phyloP scores from a whole-genome alignment of 2,329 filamentous ascomycete species.

The Epichloe brachyelytri region DNA sequence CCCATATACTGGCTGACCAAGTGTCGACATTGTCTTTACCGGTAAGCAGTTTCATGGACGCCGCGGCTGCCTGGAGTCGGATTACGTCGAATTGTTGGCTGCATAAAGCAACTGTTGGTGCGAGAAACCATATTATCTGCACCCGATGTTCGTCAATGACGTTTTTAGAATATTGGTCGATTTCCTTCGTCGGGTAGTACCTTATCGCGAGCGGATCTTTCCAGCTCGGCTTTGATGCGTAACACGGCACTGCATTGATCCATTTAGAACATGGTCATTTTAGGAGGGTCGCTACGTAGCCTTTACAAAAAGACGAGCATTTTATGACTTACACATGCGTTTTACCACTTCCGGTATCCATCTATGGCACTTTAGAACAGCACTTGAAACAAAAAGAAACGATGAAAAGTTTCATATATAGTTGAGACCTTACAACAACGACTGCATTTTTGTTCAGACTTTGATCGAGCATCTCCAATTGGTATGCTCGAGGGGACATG shows the following conservation, averaged over 20 bases:
- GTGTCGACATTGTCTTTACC: conserved; percentile 58
- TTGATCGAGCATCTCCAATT: conserved; percentile 62
- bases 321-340: conserved; percentile 52
- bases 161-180: not conserved
- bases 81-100: conserved; percentile 53
- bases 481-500: conserved; percentile 48
- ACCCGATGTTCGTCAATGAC: not conserved
- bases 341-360: conserved; percentile 72
- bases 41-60: conserved; percentile 48
- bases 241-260: conserved; percentile 43
- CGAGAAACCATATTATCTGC: conserved; percentile 57
- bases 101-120: conserved; percentile 56
- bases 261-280: not conserved
- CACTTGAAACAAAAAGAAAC: not conserved
- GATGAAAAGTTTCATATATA: not conserved
- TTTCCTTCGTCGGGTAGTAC: conserved; percentile 22
- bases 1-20: conserved; percentile 61
- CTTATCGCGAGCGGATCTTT: conserved; percentile 38
- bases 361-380: conserved; percentile 31
- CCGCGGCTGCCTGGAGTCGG: conserved; percentile 42
- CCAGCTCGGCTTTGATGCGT: conserved; percentile 52
- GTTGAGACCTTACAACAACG: conserved; percentile 41
- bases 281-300: not conserved
- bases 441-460: conserved; percentile 60
- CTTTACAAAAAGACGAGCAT: not conserved